A percentile compares a stretch with the other conserved stretches of the same genome.
Conservation (phyloP, 768 basidiomycete species). For the Chalciporus piperatus region DNA sequence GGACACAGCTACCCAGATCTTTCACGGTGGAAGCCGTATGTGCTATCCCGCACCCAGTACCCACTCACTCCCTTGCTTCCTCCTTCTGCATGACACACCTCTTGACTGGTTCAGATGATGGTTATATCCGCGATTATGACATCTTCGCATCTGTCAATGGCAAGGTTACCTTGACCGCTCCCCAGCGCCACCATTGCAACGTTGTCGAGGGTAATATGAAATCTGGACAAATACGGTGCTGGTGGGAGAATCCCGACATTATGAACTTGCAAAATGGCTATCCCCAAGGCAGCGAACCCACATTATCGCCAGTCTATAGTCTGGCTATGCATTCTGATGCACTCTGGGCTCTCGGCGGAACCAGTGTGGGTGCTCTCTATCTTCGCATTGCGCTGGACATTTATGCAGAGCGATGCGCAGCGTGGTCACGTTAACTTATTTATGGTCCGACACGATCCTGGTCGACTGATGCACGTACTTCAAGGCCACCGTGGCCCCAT, state of each 20-base stretch:
- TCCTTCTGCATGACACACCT: constrained; percentile 87
- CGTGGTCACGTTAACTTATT: constrained; percentile 90
- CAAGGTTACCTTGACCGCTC: constrained; percentile 81
- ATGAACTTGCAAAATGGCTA: constrained; percentile 21
- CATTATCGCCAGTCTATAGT: constrained; percentile 79
- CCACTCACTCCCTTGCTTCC: constrained; percentile 84
- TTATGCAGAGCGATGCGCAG: constrained; percentile 39
- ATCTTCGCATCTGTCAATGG: constrained; percentile 87
- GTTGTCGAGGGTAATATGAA: constrained; percentile 93
- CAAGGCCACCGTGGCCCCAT: constrained; percentile 78
- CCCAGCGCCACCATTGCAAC: constrained; percentile 84
- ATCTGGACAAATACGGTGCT: constrained; percentile 78
- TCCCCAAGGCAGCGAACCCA: constrained; percentile 46
- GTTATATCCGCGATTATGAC: constrained; percentile 91
- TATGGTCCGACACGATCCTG: constrained; percentile 91
- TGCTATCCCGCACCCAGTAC: constrained; percentile 84
- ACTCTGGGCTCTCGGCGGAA: constrained; percentile 87
- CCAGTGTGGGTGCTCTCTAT: constrained; percentile 55
- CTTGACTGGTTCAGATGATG: constrained; percentile 89
- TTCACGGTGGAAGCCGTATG: constrained; percentile 90
- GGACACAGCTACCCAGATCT: constrained; percentile 45
- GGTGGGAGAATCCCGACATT: constrained; percentile 78
- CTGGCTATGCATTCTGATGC: constrained; percentile 91
- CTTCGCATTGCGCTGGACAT: constrained; percentile 17
- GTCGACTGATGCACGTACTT: constrained; percentile 61